Conservation (phyloP, 345 rosid species). For the Abelmoschus esculentus region DNA sequence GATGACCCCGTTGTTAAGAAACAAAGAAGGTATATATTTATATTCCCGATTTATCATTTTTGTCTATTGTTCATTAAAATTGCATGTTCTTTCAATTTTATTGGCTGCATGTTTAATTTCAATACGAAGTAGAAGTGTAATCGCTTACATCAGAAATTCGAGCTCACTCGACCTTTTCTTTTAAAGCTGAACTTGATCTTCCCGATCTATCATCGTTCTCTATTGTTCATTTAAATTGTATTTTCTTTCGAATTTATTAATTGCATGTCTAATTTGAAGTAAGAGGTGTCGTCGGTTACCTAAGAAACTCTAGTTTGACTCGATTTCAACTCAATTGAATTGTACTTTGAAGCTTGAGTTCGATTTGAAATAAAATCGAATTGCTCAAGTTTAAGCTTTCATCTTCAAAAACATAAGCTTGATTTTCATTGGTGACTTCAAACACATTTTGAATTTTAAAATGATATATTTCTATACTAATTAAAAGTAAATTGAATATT, state of each 20-base stretch:
- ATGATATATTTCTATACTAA: no score
- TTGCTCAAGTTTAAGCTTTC: not conserved
- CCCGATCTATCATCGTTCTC: not conserved
- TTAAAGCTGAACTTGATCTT: not conserved
- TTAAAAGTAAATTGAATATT: no score
- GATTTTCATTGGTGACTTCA: not conserved
- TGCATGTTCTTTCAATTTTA: not conserved
- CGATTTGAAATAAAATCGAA: not conserved
- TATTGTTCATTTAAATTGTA: not conserved
- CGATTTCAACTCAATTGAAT: not conserved
- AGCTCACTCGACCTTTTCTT: not conserved
- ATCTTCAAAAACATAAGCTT: not conserved
- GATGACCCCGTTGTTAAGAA: conserved; percentile 32
- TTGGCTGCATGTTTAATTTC: not conserved
- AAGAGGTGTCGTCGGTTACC: not conserved
- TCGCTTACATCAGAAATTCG: not conserved
- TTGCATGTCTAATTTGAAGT: not conserved
- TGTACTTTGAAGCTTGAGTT: not conserved
- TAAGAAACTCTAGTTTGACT: not conserved
- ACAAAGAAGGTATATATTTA: conserved; percentile 29
- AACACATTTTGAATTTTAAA: not conserved
- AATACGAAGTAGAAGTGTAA: not conserved
- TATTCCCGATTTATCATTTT: not conserved
- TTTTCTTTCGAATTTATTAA: not conserved
- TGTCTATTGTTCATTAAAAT: not conserved